Conservation (phyloP, 306 rosid species). For the Arachis stenosperma region DNA sequence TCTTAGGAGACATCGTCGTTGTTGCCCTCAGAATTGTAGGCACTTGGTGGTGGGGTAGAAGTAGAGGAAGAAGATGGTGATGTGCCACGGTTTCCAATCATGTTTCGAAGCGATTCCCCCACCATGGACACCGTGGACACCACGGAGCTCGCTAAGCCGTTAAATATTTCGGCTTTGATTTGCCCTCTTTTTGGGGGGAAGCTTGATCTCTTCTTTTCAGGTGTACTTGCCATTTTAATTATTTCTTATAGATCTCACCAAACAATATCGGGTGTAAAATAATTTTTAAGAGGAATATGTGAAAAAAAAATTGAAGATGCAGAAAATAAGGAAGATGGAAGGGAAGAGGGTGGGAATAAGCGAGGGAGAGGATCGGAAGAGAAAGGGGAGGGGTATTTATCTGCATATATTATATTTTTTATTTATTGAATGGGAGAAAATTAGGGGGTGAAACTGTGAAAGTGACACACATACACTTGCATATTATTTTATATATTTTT, state of each 20-base stretch:
- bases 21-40: constrained; percentile 36
- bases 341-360: background rate
- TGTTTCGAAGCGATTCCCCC: constrained; percentile 5
- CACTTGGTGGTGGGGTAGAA: constrained; percentile 29
- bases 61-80: background rate
- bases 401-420: too few species aligned
- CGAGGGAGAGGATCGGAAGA: background rate
- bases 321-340: background rate
- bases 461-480: too few species aligned
- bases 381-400: background rate
- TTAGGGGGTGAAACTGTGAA: too few species aligned
- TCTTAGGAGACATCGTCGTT: constrained; percentile 3
- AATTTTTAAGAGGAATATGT: background rate
- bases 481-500: too few species aligned
- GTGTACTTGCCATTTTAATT: background rate
- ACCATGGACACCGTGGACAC: constrained; percentile 21
- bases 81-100: background rate
- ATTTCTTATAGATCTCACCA: background rate
- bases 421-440: too few species aligned
- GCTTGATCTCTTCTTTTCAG: background rate
- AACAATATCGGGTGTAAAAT: background rate
- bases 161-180: constrained; percentile 37
- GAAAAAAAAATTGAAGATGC: background rate
- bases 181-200: constrained; percentile 33
- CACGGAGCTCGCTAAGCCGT: background rate